Evolutionary conservation across 208 protist genomes (phyloP), one percentile per base, ranked within the genome.

Genomic region (Leishmania tropica): DNA sequence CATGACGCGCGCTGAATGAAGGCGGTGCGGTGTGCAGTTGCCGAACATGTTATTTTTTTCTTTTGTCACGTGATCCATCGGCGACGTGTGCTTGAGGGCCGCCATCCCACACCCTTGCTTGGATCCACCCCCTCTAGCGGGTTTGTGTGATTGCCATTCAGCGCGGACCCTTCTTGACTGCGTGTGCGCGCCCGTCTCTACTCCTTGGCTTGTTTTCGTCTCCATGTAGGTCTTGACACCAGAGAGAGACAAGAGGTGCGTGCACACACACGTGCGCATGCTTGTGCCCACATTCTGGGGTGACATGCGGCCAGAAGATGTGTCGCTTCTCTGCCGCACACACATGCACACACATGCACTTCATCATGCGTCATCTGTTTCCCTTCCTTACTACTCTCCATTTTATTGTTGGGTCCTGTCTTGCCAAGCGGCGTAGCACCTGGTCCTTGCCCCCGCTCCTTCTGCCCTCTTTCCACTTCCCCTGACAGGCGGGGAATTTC

Each of bases 291-390:
- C 7, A 24, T 11, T 37, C 65, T 28, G 31, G 31, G 13, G 31
- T 35, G 40, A n/a, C 37, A 40, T 47, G 13, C 19, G 17, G 2
- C 10, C 40, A 48, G 40, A 48, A 47, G n/a, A 72, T 19, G n/a
- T 48, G 5, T 24, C 19, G 13, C 40, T 47, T 42, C 64, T 58
- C 28, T 72, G 13, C 13, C 37, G 17, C 56, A 62, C 28, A 75
- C 47, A 75, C 40, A 40, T 11, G n/a, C 74, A 78, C 74, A 62
- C 73, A 58, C 19, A 60, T 6, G 28, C 73, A 54, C 73, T 62
- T 64, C 28, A 62, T 4, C 24, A 15, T 65, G 19, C n/a, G 31
- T 48, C 37, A 76, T 53, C n/a, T 67, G 28, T 17, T 10, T 58
- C 31, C 35, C 28, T 31, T 48, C 15, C 51, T 40, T 35, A 28